Evolutionary conservation across 495 filamentous ascomycete species (phyloP), one percentile per base, ranked within the genome.

Genomic region (Penicillium desertorum): DNA sequence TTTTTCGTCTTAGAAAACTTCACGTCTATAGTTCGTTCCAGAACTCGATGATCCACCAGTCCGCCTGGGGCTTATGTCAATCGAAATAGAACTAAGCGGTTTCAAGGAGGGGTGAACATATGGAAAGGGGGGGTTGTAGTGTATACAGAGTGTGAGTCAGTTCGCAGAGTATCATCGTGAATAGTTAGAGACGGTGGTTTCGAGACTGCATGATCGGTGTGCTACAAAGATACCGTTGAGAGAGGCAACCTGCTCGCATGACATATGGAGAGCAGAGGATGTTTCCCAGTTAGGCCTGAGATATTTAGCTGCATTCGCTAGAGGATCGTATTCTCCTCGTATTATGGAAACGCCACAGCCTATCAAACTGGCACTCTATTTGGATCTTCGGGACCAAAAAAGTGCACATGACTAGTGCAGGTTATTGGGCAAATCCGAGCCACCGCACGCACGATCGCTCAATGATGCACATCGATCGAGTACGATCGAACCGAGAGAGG

Each of bases 401-500:
- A 45, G 36, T 52, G 41, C 47, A 56, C 23, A 47, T 45, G 39
- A 53, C 60, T 57, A 52, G 42, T 22, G 64, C 57, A 54, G 39
- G 51, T 57, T 55, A 46, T 42, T 46, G 46, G 29, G 30, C 5
- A 41, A 16, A 59, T n/a, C 58, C 56, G 43, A 52, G 11, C 12
- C 10, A 48, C 52, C 39, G 58, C 44, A 29, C 14, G 42, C 51
- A 41, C 61, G 66, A 68, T 66, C 61, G 61, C 49, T 60, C 63
- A 66, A 69, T 67, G 56, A 57, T 46, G 32, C 32, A 19, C 45
- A 50, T 36, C 41, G 59, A 69, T 67, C 66, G 64, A 56, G 39
- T 34, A 17, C 19, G 44, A 66, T 68, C 62, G 60, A 58, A 53
- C 48, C 36, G 43, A 36, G 19, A 25, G 27, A n/a, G 6, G 29